These are phyloP conservation scores for Salvia hispanica DNA, from an alignment of 257 asterid genomes.

Conservation along the genomic window DNA sequence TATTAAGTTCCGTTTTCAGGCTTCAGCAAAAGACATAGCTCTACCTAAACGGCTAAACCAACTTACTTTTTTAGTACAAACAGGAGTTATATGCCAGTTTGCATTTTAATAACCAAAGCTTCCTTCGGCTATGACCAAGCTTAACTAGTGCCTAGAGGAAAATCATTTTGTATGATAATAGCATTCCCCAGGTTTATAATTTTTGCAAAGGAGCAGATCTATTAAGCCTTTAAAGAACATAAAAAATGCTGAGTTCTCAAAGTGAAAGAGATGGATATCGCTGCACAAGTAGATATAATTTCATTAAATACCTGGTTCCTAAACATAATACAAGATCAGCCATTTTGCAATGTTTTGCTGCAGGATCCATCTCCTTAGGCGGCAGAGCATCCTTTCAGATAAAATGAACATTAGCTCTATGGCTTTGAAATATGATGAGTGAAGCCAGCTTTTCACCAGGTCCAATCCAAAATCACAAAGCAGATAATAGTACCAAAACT, in stretches of 20 bases:
- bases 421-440: slow-evolving; percentile 25
- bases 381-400: slow-evolving; percentile 86
- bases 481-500: slow-evolving; percentile 10
- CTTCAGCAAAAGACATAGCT: slow-evolving; percentile 8
- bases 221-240: slow-evolving; percentile 12
- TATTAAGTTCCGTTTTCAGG: neutral
- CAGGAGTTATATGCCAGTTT: neutral
- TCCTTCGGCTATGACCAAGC: slow-evolving; percentile 22
- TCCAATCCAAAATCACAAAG: slow-evolving; percentile 15
- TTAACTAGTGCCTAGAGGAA: neutral
- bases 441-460: slow-evolving; percentile 11
- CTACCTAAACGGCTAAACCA: slow-evolving; percentile 7
- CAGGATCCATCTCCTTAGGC: slow-evolving; percentile 84
- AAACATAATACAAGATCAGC: slow-evolving; percentile 92
- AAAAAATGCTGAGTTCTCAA: slow-evolving; percentile 24
- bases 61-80: slow-evolving; percentile 22
- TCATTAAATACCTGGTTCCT: slow-evolving; percentile 77
- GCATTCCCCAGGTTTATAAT: neutral
- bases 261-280: slow-evolving; percentile 6
- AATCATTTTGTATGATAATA: neutral
- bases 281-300: slow-evolving; percentile 16
- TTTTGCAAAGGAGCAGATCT: neutral
- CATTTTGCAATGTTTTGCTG: slow-evolving; percentile 87
- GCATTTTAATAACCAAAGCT: slow-evolving; percentile 12
- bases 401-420: slow-evolving; percentile 28